Conservation (phyloP, 2,329 filamentous ascomycete genomes). For the Karstenula rhodostoma region DNA sequence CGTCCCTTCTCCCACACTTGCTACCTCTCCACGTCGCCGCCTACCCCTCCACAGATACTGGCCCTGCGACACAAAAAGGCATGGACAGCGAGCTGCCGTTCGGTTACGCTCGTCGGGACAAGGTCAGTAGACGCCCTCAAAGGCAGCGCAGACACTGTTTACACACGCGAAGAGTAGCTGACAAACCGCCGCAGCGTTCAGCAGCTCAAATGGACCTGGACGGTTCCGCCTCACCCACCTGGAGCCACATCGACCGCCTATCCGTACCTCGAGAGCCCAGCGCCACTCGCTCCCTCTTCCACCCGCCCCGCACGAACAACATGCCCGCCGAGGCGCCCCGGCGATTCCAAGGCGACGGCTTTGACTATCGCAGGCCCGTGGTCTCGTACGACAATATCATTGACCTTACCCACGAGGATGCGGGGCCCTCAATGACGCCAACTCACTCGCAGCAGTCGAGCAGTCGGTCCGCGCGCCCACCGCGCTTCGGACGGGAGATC, state of each 20-base stretch:
- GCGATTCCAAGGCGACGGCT: constrained; percentile 61
- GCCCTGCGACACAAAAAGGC: constrained; percentile 24
- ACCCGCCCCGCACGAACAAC: constrained; percentile 30
- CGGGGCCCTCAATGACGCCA: constrained; percentile 23
- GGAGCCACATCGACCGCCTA: constrained; percentile 26
- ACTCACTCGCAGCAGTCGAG: constrained; percentile 21
- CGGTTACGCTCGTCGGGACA: constrained; percentile 44
- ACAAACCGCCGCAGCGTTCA: constrained; percentile 39
- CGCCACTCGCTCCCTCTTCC: constrained; percentile 26
- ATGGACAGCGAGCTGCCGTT: constrained; percentile 42
- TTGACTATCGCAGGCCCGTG: constrained; percentile 62
- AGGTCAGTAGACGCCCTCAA: constrained; percentile 36
- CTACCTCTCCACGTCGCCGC: constrained; percentile 7
- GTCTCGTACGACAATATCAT: constrained; percentile 44
- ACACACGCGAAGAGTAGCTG: constrained; percentile 21
- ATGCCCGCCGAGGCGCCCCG: constrained; percentile 41
- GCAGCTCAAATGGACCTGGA: constrained; percentile 45
- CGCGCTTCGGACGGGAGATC: constrained; percentile 53
- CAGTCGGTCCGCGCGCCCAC: constrained; percentile 46
- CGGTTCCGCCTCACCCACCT: constrained; percentile 37
- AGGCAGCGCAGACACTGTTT: constrained; percentile 14
- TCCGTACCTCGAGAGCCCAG: constrained; percentile 24
- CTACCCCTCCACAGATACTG: constrained; percentile 1
- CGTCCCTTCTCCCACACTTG: constrained; percentile 4
- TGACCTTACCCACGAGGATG: constrained; percentile 44